Base-by-base conservation (phyloP, 768 basidiomycete genomes). In the Rhizopogon rudus region DNA sequence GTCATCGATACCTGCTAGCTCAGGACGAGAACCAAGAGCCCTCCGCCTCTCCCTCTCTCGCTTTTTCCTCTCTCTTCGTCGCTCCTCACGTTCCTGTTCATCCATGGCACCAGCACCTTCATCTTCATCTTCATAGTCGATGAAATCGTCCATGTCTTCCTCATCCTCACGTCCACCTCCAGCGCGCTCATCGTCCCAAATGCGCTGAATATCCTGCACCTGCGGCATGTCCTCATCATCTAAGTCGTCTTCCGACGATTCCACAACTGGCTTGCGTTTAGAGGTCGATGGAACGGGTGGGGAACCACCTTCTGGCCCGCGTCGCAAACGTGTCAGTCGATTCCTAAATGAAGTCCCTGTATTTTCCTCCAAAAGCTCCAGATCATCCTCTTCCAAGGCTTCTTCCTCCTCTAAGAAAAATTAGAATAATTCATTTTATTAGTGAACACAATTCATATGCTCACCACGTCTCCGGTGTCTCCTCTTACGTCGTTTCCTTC, bases 311-410 rank as follows among this genome's bases (percentile, higher is more conserved):
- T 82, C 82, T 57, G 85, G 83, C 31, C 84, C 83, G 56, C 91
- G 85, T 55, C 93, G 86, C 66, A 81, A 78, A 55, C 87, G 78
- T 55, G 84, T 93, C 44, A 95, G 72, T 52, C 86, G 81, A 63
- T 83, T 84, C 66, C 85, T 82, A 71, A 89, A 88, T 2, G 84
- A 79, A 3, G 82, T 78, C 9, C 96, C 94, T 10, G 91, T 93
- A 61, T 97, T 98, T 72, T 89, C 86, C 60, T 85, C 81, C 22
- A 89, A 64, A 3, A 89, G 78, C 65, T 96, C 96, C 61, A 98
- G 71, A 77, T 97, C 78, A 76, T 85, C 78, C 35, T 98, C 97
- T 60, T 97, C 94, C 49, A 98, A 72, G 14, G 59, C 84, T 60
- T 88, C 84, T 53, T 83, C 82, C 56, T 83, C 81, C 59, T 79